A percentile compares a stretch with the other conserved stretches of the same genome.
These are phyloP conservation scores for Suillus clintonianus DNA, from an alignment of 768 basidiomycete species.

Conservation along the genomic window DNA sequence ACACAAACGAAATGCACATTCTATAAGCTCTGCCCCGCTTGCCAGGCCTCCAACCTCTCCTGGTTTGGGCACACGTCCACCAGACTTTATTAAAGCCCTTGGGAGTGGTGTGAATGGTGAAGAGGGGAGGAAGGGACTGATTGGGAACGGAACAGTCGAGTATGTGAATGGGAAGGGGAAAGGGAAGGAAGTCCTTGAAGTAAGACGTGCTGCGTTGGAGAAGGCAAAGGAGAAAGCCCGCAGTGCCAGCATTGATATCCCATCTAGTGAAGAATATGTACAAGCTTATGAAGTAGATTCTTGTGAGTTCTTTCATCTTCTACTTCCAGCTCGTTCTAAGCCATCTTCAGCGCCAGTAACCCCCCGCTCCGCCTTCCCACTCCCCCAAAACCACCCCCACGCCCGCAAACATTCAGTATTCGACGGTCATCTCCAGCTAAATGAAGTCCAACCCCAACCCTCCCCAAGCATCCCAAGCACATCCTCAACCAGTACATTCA, in stretches of 20 bases:
- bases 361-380: conserved; percentile 51
- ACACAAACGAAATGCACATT: conserved; percentile 76
- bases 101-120: conserved; percentile 28
- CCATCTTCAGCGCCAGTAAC: conserved; percentile 33
- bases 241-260: conserved; percentile 6
- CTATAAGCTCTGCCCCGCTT: conserved; percentile 80
- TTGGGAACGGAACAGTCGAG: conserved; percentile 44
- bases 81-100: conserved; percentile 19
- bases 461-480: conserved; percentile 26
- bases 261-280: conserved; percentile 24
- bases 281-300: conserved; percentile 29
- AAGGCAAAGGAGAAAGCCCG: conserved; percentile 48
- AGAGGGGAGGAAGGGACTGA: conserved; percentile 51
- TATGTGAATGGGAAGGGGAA: conserved; percentile 33
- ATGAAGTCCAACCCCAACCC: conserved; percentile 25
- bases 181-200: conserved; percentile 52
- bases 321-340: conserved; percentile 3
- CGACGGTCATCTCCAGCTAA: conserved; percentile 46
- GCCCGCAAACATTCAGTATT: conserved; percentile 73
- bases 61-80: conserved; percentile 48
- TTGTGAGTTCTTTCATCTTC: conserved; percentile 10
- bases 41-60: conserved; percentile 84
- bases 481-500: conserved; percentile 50
- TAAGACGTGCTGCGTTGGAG: conserved; percentile 52
- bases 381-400: conserved; percentile 69